A percentile compares a stretch with the other conserved stretches of the same genome.
Conservation (phyloP, 1,139 yeast species). For the Hyphopichia fennica region DNA sequence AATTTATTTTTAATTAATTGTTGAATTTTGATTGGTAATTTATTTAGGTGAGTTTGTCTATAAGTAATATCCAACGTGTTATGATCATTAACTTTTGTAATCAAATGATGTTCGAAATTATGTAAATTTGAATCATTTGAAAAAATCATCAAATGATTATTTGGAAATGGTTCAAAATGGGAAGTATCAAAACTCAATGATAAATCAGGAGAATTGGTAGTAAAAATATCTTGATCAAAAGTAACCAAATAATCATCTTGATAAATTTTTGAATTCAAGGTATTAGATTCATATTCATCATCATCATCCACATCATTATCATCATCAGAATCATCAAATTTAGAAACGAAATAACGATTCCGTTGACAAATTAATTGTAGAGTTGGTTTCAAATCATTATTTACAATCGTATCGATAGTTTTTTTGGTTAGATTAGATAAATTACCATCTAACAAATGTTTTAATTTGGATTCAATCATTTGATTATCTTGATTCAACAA, state of each 20-base stretch:
- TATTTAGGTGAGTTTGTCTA: slow-evolving; percentile 22
- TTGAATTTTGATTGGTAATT: slow-evolving; percentile 38
- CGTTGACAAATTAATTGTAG: slow-evolving; percentile 46
- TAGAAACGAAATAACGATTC: slow-evolving; percentile 45
- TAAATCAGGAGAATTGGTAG: slow-evolving; percentile 29
- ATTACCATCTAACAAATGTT: slow-evolving; percentile 21
- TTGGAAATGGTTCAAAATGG: slow-evolving; percentile 36
- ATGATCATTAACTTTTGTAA: slow-evolving; percentile 29
- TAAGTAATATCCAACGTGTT: slow-evolving; percentile 23
- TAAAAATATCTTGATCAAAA: slow-evolving; percentile 35
- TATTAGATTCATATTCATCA: slow-evolving; percentile 14
- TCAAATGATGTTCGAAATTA: slow-evolving; percentile 31
- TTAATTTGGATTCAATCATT: slow-evolving; percentile 17
- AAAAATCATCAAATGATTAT: slow-evolving; percentile 30
- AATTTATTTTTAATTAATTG: slow-evolving; percentile 32
- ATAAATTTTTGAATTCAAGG: slow-evolving; percentile 13
- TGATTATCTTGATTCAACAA: slow-evolving; percentile 28
- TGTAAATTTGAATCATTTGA: slow-evolving; percentile 43
- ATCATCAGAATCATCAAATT: slow-evolving; percentile 5
- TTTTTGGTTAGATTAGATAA: slow-evolving; percentile 46
- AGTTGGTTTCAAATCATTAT: slow-evolving; percentile 48
- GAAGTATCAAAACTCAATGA: slow-evolving; percentile 12
- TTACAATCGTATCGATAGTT: slow-evolving; percentile 52
- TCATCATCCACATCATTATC: slow-evolving; percentile 10
- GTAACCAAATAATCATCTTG: slow-evolving; percentile 38